Conservation (phyloP, 169 alveolate species). For the Perkinsus olseni region DNA sequence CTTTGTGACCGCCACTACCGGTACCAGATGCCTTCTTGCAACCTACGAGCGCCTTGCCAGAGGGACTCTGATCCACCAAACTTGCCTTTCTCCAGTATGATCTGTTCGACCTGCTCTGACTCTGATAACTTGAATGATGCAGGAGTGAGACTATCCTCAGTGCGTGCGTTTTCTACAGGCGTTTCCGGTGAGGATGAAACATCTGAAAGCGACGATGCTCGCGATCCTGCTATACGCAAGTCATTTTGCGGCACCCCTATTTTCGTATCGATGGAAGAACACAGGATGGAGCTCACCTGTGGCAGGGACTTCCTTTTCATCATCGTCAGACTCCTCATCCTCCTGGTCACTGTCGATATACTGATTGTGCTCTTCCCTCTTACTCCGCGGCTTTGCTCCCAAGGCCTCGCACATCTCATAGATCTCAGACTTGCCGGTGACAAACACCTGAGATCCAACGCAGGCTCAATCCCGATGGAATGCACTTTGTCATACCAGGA, state of each 20-base stretch:
- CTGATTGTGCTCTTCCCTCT: slow-evolving; percentile 9
- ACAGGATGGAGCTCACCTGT: not conserved
- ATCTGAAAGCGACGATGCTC: not conserved
- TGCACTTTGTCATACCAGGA: slow-evolving; percentile 90
- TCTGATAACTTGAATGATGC: not conserved
- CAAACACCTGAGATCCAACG: not conserved
- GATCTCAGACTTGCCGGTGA: not conserved
- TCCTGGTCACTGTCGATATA: slow-evolving; percentile 19
- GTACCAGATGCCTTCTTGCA: not conserved
- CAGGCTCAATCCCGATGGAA: slow-evolving; percentile 29
- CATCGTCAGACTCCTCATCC: slow-evolving; percentile 31
- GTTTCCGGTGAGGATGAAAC: not conserved
- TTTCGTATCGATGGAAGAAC: not conserved
- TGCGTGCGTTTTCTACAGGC: not conserved
- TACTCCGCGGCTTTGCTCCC: slow-evolving; percentile 11
- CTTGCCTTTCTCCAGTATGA: not conserved
- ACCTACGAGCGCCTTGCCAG: not conserved
- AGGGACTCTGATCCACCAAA: not conserved
- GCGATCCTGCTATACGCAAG: too few species aligned
- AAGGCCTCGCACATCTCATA: not conserved
- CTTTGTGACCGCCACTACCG: not conserved
- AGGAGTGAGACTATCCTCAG: not conserved
- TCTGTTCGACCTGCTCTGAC: not conserved
- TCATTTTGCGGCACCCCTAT: too few species aligned
- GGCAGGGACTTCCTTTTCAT: slow-evolving; percentile 20